Conservation (phyloP, 2,329 filamentous ascomycete species). For the Alternaria panax region DNA sequence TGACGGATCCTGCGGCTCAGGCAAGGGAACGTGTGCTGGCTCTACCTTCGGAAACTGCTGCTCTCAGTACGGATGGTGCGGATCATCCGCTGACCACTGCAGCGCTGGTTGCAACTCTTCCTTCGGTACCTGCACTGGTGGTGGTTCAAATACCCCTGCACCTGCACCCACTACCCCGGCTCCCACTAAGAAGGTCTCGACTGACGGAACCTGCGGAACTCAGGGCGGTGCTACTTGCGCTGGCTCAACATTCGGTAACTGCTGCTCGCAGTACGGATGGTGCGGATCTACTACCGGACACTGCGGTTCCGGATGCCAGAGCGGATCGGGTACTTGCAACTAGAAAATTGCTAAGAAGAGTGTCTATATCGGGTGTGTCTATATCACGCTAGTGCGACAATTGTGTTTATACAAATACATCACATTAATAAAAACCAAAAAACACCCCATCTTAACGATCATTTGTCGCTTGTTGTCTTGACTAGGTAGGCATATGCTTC, state of each 20-base stretch:
- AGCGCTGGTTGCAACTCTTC: slow-evolving; percentile 42
- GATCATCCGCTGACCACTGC: slow-evolving; percentile 40
- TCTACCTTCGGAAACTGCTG: slow-evolving; percentile 55
- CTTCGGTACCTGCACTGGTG: slow-evolving; percentile 36
- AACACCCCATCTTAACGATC: neutral
- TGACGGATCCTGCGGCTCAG: slow-evolving; percentile 35
- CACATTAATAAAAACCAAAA: neutral
- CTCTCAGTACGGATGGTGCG: slow-evolving; percentile 54
- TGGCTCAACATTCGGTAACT: slow-evolving; percentile 21
- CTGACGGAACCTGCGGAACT: slow-evolving; percentile 19
- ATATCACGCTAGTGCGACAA: neutral
- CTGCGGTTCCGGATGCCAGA: slow-evolving; percentile 20
- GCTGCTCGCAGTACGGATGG: slow-evolving; percentile 21
- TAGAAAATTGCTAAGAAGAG: slow-evolving; percentile 24
- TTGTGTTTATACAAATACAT: neutral
- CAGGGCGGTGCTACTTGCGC: slow-evolving; percentile 16
- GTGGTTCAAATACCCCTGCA: neutral
- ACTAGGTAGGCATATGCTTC: neutral
- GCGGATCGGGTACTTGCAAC: slow-evolving; percentile 21
- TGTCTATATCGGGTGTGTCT: neutral
- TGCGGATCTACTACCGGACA: slow-evolving; percentile 19
- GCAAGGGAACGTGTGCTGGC: slow-evolving; percentile 33
- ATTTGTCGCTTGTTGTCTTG: neutral
- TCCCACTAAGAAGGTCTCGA: slow-evolving; percentile 6
- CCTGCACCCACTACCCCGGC: neutral